A percentile compares a stretch with the other conserved stretches of the same genome.
phyloP scores from a whole-genome alignment of 2,329 filamentous ascomycete species.

The Stenocarpella maydis region DNA sequence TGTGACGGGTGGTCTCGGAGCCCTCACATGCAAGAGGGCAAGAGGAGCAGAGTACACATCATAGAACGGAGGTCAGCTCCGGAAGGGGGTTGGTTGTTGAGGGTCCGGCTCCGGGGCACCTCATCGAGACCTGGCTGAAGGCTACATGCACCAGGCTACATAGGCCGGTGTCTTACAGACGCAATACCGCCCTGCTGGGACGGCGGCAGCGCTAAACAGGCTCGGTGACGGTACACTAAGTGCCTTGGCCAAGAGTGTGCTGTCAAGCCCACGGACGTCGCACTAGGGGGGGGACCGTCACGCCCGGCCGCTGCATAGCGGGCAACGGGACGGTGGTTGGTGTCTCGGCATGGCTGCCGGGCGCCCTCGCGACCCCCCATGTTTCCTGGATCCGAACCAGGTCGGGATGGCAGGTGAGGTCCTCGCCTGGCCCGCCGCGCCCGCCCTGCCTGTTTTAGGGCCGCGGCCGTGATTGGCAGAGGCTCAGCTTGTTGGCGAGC shows the following conservation, averaged over 20 bases:
- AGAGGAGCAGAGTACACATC: not conserved
- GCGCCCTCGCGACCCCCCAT: not conserved
- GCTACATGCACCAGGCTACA: slow-evolving; percentile 1
- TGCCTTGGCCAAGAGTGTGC: not conserved
- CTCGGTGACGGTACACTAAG: slow-evolving; percentile 1
- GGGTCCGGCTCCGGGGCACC: slow-evolving; percentile 8
- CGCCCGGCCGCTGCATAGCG: not conserved
- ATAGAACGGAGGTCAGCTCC: slow-evolving; percentile 8
- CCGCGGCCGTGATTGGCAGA: not conserved
- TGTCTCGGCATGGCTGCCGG: too few relatives aligned
- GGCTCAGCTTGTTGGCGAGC: slow-evolving; percentile 6
- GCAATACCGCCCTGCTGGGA: slow-evolving; percentile 19
- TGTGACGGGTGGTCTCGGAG: not conserved
- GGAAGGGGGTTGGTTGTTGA: not conserved
- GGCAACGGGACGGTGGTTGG: not conserved
- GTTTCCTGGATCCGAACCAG: slow-evolving; percentile 8
- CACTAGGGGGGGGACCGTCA: not conserved
- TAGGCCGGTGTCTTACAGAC: not conserved
- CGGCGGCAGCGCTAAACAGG: not conserved
- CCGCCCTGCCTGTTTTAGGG: slow-evolving; percentile 7
- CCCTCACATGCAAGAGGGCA: not conserved
- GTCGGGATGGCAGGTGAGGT: not conserved
- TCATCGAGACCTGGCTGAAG: slow-evolving; percentile 4
- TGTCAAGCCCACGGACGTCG: not conserved
- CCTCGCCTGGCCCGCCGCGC: not conserved